Conservation (phyloP, 169 alveolate genomes). For the Plasmodium vinckei region DNA sequence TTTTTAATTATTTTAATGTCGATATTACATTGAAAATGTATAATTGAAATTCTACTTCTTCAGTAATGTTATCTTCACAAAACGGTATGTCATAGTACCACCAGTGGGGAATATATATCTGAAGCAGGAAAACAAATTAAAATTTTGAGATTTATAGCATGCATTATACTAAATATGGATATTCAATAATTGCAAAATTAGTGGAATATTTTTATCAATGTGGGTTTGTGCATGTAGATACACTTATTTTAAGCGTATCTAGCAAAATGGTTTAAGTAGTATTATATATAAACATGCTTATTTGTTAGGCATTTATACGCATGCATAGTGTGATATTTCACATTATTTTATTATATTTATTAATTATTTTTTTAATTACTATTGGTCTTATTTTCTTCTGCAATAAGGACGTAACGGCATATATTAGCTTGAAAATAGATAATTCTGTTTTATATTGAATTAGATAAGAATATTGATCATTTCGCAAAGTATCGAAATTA, state of each 20-base stretch:
- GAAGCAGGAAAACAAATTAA: constrained; percentile 1
- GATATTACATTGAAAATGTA: constrained; percentile 35
- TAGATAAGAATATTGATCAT: constrained; percentile 57
- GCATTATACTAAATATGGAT: background rate
- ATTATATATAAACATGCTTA: too few species aligned
- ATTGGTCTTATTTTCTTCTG: constrained; percentile 49
- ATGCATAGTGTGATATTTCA: background rate
- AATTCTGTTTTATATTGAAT: constrained; percentile 53
- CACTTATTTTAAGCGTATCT: too few species aligned
- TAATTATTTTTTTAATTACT: constrained; percentile 23
- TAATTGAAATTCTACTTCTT: constrained; percentile 43
- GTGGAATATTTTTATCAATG: too few species aligned
- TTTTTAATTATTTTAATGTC: background rate
- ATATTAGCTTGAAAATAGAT: constrained; percentile 43
- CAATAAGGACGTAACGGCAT: constrained; percentile 64
- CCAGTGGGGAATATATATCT: constrained; percentile 76
- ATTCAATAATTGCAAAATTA: too few species aligned
- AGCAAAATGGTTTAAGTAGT: too few species aligned
- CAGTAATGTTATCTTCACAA: constrained; percentile 43
- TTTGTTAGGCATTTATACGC: background rate
- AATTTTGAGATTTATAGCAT: background rate
- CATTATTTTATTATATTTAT: background rate
- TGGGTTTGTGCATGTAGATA: too few species aligned
- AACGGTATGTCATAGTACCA: constrained; percentile 55
- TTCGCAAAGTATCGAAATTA: constrained; percentile 55